Percentiles rank a stretch among this genome's conserved stretches.
Conservation (phyloP, 179 eudicot species). For the Drosera spatulata region DNA sequence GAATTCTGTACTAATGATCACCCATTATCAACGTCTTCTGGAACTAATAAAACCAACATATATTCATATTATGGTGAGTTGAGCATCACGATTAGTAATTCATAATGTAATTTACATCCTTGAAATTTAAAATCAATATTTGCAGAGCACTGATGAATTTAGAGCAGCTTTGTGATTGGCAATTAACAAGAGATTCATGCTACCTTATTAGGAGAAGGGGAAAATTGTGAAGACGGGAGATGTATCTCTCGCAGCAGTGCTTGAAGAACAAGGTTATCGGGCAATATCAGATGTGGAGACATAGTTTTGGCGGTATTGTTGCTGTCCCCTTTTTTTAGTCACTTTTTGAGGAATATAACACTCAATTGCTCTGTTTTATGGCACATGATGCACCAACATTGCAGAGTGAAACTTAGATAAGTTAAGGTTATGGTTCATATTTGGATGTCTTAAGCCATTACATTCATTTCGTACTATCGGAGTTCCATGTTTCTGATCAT, state of each 20-base stretch:
- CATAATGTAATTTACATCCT: not conserved
- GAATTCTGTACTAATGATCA: conserved; percentile 85
- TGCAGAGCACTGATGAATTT: conserved; percentile 37
- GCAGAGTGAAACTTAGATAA: too few species aligned
- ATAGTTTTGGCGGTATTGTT: conserved; percentile 9
- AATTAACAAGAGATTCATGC: too few species aligned
- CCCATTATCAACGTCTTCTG: conserved; percentile 82
- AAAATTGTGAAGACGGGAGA: conserved; percentile 85
- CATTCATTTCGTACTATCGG: too few species aligned
- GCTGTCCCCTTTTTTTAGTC: not conserved
- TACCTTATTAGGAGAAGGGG: conserved; percentile 52
- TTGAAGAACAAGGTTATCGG: conserved; percentile 90
- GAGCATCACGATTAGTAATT: not conserved
- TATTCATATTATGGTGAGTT: conserved; percentile 85
- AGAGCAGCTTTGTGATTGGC: too few species aligned
- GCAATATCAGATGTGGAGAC: conserved; percentile 37
- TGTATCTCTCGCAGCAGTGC: conserved; percentile 53
- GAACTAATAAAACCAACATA: conserved; percentile 67
- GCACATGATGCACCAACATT: too few species aligned
- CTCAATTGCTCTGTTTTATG: too few species aligned
- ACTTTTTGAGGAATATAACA: too few species aligned
- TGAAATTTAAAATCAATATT: conserved; percentile 71
- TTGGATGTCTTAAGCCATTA: too few species aligned
- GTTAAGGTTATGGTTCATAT: too few species aligned
- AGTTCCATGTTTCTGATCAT: too few species aligned